These are phyloP conservation scores for Agrocybe pediades DNA, from an alignment of 768 basidiomycete species.

Conservation along the genomic window DNA sequence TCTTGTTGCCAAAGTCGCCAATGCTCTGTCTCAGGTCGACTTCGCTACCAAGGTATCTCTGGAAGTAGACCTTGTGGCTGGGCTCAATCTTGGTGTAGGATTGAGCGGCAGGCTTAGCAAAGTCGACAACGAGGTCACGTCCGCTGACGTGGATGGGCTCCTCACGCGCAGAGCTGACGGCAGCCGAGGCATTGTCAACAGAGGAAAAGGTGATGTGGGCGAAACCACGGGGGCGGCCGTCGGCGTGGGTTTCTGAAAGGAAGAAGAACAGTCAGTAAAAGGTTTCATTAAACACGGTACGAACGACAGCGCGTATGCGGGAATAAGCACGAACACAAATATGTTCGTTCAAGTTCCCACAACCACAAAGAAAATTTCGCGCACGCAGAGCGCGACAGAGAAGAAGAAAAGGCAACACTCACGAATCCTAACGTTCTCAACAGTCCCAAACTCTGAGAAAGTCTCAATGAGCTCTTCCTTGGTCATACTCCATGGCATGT, in stretches of 20 bases:
- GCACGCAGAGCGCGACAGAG: neutral
- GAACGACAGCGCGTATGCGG: neutral
- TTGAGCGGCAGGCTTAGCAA: conserved; percentile 6
- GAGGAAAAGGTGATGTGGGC: conserved; percentile 46
- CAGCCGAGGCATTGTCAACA: conserved; percentile 36
- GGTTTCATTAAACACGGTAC: neutral
- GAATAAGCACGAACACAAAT: neutral
- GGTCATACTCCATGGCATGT: conserved; percentile 51
- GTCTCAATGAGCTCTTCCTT: conserved; percentile 41
- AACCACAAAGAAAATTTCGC: no score
- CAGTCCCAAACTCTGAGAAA: conserved; percentile 44
- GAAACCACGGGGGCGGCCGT: conserved; percentile 44
- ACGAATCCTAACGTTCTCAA: conserved; percentile 42
- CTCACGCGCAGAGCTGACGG: conserved; percentile 33
- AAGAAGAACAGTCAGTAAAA: neutral
- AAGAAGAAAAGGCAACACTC: conserved; percentile 20
- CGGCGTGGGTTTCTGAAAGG: conserved; percentile 24
- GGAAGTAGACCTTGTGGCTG: conserved; percentile 33
- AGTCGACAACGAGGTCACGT: conserved; percentile 45
- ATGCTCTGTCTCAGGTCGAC: conserved; percentile 23
- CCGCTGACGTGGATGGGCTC: conserved; percentile 53
- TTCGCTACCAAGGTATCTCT: conserved; percentile 24
- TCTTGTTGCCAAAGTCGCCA: conserved; percentile 28
- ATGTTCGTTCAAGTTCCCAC: no score
- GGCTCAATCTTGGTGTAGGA: conserved; percentile 13